These are phyloP conservation scores for Fagopyrum tataricum DNA, from an alignment of 148 eudicot genomes.

Conservation along the genomic window DNA sequence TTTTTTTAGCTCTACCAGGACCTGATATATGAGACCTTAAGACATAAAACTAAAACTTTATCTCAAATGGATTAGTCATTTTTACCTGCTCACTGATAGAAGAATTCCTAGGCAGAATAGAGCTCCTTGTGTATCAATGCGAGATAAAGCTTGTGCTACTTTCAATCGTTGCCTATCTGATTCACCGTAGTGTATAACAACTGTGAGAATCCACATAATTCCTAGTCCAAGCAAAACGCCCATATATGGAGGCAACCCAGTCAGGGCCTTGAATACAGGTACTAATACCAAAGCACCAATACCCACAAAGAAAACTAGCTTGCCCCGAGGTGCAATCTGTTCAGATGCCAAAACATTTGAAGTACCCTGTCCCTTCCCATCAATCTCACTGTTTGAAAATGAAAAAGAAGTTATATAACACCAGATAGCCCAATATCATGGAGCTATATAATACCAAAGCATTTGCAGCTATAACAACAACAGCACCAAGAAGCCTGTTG, in stretches of 20 bases:
- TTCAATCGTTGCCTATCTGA: slow-evolving; percentile 76
- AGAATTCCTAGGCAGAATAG: slow-evolving; percentile 97
- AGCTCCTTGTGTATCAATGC: slow-evolving; percentile 97
- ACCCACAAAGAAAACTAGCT: slow-evolving; percentile 81
- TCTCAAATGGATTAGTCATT: neutral
- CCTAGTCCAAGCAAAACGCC: slow-evolving; percentile 97
- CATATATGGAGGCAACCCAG: slow-evolving; percentile 95
- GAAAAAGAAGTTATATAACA: too few relatives aligned
- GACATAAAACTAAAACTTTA: too few relatives aligned
- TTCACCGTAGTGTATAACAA: slow-evolving; percentile 97
- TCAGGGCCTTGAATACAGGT: slow-evolving; percentile 79
- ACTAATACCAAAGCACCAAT: slow-evolving; percentile 85
- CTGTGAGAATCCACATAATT: slow-evolving; percentile 89
- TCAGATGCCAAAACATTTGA: slow-evolving; percentile 66
- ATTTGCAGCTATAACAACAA: slow-evolving; percentile 94
- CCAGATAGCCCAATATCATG: too few relatives aligned
- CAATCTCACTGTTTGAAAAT: slow-evolving; percentile 58
- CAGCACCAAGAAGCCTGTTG: slow-evolving; percentile 90
- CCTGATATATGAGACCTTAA: too few relatives aligned
- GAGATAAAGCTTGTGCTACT: slow-evolving; percentile 96
- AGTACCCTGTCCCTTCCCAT: slow-evolving; percentile 54
- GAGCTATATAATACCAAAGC: too few relatives aligned
- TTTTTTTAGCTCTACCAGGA: too few relatives aligned
- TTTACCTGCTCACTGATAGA: slow-evolving; percentile 90
- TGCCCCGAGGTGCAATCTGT: slow-evolving; percentile 94